These are phyloP conservation scores for Fraxinus sp. DNA, from an alignment of 305 asterid species.

Conservation along the genomic window DNA sequence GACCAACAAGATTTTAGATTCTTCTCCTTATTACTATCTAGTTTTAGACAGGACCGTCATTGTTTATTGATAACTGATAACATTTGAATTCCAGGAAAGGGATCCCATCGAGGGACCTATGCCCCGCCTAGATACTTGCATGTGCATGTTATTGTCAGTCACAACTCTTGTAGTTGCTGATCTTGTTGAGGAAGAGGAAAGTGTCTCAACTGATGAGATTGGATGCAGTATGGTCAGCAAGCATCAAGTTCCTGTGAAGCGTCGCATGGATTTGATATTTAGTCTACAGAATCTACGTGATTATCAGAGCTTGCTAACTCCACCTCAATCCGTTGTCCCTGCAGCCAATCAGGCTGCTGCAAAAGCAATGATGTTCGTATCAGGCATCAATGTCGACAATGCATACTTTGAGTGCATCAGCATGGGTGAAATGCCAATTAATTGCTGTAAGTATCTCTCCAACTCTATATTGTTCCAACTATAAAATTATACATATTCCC, in stretches of 20 bases:
- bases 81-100: conserved; percentile 62
- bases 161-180: conserved; percentile 85
- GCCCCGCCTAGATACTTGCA: conserved; percentile 90
- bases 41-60: background rate
- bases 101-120: conserved; percentile 98
- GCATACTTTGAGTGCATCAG: conserved; percentile 69
- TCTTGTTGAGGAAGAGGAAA: conserved; percentile 91
- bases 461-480: background rate
- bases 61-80: conserved; percentile 13
- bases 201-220: conserved; percentile 35
- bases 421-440: conserved; percentile 62
- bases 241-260: conserved; percentile 40
- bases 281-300: conserved; percentile 74
- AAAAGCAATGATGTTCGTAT: conserved; percentile 74
- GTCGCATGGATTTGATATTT: conserved; percentile 62
- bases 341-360: conserved; percentile 94
- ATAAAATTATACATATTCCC: background rate
- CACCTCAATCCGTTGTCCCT: conserved; percentile 67
- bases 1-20: background rate
- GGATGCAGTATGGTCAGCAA: conserved; percentile 34
- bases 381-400: conserved; percentile 54
- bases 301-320: conserved; percentile 75
- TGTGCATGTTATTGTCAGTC: conserved; percentile 82
- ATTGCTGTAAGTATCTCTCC: conserved; percentile 62
- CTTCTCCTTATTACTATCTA: background rate